Evolutionary conservation across 305 asterid genomes (phyloP), one percentile per base, ranked within the genome.

Genomic region (Petunia hybrid): DNA sequence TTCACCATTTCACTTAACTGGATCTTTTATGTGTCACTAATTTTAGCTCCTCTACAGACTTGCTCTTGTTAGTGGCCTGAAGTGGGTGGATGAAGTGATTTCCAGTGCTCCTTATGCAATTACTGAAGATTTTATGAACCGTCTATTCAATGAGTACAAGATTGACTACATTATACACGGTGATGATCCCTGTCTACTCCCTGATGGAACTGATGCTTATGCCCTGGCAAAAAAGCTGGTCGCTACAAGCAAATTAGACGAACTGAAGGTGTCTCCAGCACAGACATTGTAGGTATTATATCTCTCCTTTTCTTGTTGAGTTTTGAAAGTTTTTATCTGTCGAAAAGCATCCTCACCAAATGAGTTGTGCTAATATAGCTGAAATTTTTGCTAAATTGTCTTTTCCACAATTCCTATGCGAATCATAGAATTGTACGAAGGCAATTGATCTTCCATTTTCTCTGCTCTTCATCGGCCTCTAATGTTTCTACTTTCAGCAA

Each of bases 61-160:
- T 78, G 89, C 95, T 83, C 95, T 95, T 46, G 97, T 95, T 87
- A 91, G 96, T 82, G 97, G 99, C 77, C 86, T 95, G 89, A 94
- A 94, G 86, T 95, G 98, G 99, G 98, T 91, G 85, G 99, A 94
- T 85, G 99, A 94, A 88, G 99, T 95, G 57, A 94, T 95, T 81
- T 92, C 97, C 39, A 87, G 88, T 84, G 97, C 97, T 62, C 99
- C 99, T 76, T 95, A 95, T 81, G 98, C 75, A 86, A 92, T 95
- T 81, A 92, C 97, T 0, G 97, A 92, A 88, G 97, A 92, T 46
- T 95, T 93, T 73, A 95, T 93, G 99, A 86, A 89, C 75, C 88
- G 85, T 69, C 96, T 95, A 78, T 95, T 95, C 86, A 92, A 91
- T 76, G 98, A 92, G 83, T 89, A 95, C 87, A 91, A 87, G 78